A percentile compares a stretch with the other conserved stretches of the same genome.
Evolutionary conservation across 148 eudicot genomes (phyloP).

Genomic region (Silene uniflora): DNA sequence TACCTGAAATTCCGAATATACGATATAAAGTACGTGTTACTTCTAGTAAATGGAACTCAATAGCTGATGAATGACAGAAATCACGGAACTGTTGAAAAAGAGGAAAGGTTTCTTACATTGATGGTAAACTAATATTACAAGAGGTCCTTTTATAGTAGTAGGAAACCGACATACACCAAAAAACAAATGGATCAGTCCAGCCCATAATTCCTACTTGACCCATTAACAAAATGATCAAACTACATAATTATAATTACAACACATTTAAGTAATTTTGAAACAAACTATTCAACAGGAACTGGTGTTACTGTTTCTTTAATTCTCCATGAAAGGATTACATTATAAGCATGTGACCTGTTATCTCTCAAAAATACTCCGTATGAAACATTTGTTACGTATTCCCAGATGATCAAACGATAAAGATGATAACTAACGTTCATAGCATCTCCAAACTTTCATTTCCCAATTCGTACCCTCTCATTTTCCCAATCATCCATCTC

Average conservation of each 20-base stretch:
- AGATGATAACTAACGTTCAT: neutral
- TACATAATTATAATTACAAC: too few species aligned
- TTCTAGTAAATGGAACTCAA: neutral
- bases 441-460: neutral
- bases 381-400: neutral
- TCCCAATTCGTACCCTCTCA: neutral
- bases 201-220: too few species aligned
- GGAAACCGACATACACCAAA: too few species aligned
- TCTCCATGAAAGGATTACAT: neutral
- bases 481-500: neutral
- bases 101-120: too few species aligned
- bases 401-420: neutral
- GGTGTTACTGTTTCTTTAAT: neutral
- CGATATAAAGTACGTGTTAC: neutral
- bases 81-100: too few species aligned
- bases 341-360: neutral
- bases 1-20: constrained; percentile 44
- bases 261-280: too few species aligned
- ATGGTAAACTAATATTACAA: too few species aligned
- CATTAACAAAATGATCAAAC: too few species aligned
- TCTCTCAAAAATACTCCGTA: too few species aligned
- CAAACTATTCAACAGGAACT: too few species aligned
- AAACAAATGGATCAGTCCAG: too few species aligned
- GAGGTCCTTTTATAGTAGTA: too few species aligned
- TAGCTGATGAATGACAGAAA: neutral